These are phyloP conservation scores for Polytrichum formosum DNA, from an alignment of 225 moss, liverwort and hornwort genomes.

Conservation along the genomic window DNA sequence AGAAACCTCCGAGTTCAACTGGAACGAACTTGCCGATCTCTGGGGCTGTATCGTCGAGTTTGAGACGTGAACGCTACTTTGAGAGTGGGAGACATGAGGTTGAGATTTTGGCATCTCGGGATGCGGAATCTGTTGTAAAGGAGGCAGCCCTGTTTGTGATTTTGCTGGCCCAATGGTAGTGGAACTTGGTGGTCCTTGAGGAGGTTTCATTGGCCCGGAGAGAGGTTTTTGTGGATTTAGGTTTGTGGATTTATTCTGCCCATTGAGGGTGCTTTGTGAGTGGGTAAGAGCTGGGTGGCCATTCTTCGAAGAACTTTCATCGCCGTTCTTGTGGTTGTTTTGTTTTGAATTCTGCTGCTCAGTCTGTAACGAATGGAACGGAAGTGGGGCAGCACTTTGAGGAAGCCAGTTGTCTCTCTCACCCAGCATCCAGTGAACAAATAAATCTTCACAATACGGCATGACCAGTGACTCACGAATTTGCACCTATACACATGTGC, in stretches of 20 bases:
- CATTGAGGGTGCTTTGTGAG: slow-evolving; percentile 14
- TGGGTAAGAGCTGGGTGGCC: slow-evolving; percentile 14
- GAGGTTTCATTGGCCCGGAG: slow-evolving; percentile 9
- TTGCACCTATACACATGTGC: slow-evolving; percentile 50
- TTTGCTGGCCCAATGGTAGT: slow-evolving; percentile 7
- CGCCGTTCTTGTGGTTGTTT: slow-evolving; percentile 34
- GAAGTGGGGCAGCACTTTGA: slow-evolving; percentile 52
- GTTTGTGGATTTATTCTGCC: slow-evolving; percentile 23
- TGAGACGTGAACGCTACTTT: slow-evolving; percentile 9
- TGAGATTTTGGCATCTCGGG: too few species aligned
- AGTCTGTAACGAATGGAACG: slow-evolving; percentile 54
- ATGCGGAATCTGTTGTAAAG: neutral
- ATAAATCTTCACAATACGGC: slow-evolving; percentile 72
- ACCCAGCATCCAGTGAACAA: slow-evolving; percentile 78
- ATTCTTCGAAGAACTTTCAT: neutral
- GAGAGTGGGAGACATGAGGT: neutral
- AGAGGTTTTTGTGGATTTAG: slow-evolving; percentile 7
- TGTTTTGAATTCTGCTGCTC: slow-evolving; percentile 17
- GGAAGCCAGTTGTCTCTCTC: slow-evolving; percentile 75
- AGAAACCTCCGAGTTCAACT: slow-evolving; percentile 8
- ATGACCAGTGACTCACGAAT: slow-evolving; percentile 75
- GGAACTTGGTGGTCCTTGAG: slow-evolving; percentile 4
- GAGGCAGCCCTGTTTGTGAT: slow-evolving; percentile 7
- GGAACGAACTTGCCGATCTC: slow-evolving; percentile 11
- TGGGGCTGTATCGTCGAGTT: slow-evolving; percentile 16